A percentile compares a stretch with the other conserved stretches of the same genome.
Evolutionary conservation across 2,329 filamentous ascomycete genomes (phyloP).

Genomic region (Septoria linicola): DNA sequence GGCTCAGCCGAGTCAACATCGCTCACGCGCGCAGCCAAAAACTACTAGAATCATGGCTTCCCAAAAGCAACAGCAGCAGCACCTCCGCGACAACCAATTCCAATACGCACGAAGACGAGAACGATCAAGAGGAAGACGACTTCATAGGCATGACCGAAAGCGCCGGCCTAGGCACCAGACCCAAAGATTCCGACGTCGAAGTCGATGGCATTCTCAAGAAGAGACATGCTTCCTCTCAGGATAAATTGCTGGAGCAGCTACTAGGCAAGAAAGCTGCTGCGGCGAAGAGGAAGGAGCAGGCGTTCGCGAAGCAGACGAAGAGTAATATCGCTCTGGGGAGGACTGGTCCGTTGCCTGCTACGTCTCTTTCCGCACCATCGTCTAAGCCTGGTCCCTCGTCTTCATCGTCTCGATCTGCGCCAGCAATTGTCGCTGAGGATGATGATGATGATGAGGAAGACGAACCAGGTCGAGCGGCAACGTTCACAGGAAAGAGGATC

Average conservation of each 20-base stretch:
- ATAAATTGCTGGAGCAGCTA: conserved; percentile 43
- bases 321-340: conserved; percentile 17
- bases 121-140: conserved; percentile 56
- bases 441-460: conserved; percentile 40
- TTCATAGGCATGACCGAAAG: conserved; percentile 41
- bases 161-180: conserved; percentile 20
- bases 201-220: conserved; percentile 40
- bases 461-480: conserved; percentile 30
- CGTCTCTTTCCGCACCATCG: background rate
- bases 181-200: conserved; percentile 15
- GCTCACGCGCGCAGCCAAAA: conserved; percentile 54
- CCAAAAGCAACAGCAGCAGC: conserved; percentile 39
- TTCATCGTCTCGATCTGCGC: too few species aligned
- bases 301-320: conserved; percentile 13
- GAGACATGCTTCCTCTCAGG: conserved; percentile 42
- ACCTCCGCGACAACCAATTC: conserved; percentile 24
- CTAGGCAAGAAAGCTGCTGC: conserved; percentile 45
- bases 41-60: conserved; percentile 57
- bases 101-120: conserved; percentile 16
- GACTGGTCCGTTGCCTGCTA: conserved; percentile 8
- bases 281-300: conserved; percentile 32
- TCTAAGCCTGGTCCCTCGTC: background rate
- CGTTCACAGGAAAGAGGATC: conserved; percentile 26
- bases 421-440: too few species aligned
- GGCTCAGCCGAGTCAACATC: conserved; percentile 55